Evolutionary conservation across 2,329 filamentous ascomycete genomes (phyloP), one percentile per base, ranked within the genome.

Genomic region (Aurifilum marmelostoma): DNA sequence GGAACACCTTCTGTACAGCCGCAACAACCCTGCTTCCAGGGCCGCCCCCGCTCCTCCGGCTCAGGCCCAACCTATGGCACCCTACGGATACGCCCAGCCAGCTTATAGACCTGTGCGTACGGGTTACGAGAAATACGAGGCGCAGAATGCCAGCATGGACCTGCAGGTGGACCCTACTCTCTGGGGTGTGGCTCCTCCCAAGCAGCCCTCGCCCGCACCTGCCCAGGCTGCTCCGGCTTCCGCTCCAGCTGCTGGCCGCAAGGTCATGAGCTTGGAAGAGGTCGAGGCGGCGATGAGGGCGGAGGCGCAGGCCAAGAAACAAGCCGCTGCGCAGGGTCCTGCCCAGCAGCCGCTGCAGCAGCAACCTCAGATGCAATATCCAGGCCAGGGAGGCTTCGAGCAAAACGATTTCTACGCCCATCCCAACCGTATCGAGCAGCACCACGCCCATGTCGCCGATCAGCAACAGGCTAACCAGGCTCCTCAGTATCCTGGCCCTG

Each of bases 231-330:
- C 69, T 56, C 73, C 76, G n/a, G 74, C 75, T 29, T 72, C 79
- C 24, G 74, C 77, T 8, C 75, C 75, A 11, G 73, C 80, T 6
- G 78, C 82, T 61, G 75, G 85, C 56, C 89, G 89, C 75, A 97
- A 94, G 83, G 91, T 97, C 81, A 90, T 99, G 91, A 98, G 93
- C 75, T 80, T 99, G 76, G 96, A 98, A 78, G 96, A 99, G 82
- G 94, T 99, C 27, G 96, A 99, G 81, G 95, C 95, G 66, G 90
- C 93, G 72, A 94, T 99, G 91, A 89, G 92, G 70, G 85, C 68
- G 14, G 68, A 71, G 62, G 64, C 87, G 43, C 91, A 94, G 73
- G 81, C 88, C 41, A 86, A 87, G 74, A 85, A 85, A 71, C 80
- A 83, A 14, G 75, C 78, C 50, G 77, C 78, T 24, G 75, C 81